phyloP scores from a whole-genome alignment of 345 rosid genomes.

The Lumnitzera littorea region DNA sequence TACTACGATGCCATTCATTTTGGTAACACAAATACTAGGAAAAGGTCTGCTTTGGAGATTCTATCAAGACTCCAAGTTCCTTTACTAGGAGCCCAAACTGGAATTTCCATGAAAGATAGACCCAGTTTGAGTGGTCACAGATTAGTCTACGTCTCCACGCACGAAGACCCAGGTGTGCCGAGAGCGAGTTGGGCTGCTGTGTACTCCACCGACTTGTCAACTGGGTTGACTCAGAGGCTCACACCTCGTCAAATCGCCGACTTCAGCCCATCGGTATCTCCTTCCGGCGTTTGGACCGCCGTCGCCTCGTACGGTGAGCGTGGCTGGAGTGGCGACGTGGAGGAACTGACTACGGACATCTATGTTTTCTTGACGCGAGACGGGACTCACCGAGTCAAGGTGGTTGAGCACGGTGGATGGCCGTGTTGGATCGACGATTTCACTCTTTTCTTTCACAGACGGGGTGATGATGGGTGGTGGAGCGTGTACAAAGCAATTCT shows the following conservation, averaged over 20 bases:
- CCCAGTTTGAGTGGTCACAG: slow-evolving; percentile 48
- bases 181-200: slow-evolving; percentile 79
- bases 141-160: slow-evolving; percentile 73
- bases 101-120: slow-evolving; percentile 65
- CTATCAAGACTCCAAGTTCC: slow-evolving; percentile 43
- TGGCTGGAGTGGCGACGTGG: slow-evolving; percentile 76
- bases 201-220: slow-evolving; percentile 52
- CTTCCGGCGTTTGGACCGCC: slow-evolving; percentile 59
- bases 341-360: slow-evolving; percentile 66
- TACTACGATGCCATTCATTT: slow-evolving; percentile 49
- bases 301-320: slow-evolving; percentile 67
- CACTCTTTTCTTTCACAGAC: slow-evolving; percentile 64
- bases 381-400: slow-evolving; percentile 62
- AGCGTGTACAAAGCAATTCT: slow-evolving; percentile 58
- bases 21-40: slow-evolving; percentile 3
- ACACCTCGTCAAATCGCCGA: slow-evolving; percentile 67
- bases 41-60: slow-evolving; percentile 36
- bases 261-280: slow-evolving; percentile 82
- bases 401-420: slow-evolving; percentile 85
- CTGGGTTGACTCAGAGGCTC: slow-evolving; percentile 55
- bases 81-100: slow-evolving; percentile 24
- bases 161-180: slow-evolving; percentile 56
- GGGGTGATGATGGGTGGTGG: slow-evolving; percentile 66
- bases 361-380: slow-evolving; percentile 69
- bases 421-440: slow-evolving; percentile 80